Evolutionary conservation across 805 yeast species (phyloP).

Genomic region (Ogataea nonfermentans): DNA sequence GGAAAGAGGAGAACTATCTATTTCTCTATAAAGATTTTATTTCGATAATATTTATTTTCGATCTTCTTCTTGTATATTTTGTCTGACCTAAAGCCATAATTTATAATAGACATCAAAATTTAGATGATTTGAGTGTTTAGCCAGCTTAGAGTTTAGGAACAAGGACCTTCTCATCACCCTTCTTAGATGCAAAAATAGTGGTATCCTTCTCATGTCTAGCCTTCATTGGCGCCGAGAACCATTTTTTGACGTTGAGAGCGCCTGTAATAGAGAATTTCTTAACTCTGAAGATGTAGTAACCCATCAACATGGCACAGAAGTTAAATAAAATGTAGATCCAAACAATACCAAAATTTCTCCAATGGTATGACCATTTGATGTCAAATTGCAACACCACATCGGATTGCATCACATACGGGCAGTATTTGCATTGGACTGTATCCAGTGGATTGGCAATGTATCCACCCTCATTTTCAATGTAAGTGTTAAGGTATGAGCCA

Average conservation of each 20-base stretch:
- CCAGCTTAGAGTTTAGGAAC: slow-evolving; percentile 15
- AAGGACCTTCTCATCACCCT: slow-evolving; percentile 39
- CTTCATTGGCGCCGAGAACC: slow-evolving; percentile 42
- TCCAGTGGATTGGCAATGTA: slow-evolving; percentile 54
- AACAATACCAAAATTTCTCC: slow-evolving; percentile 68
- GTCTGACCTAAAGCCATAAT: background rate
- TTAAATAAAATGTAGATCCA: slow-evolving; percentile 58
- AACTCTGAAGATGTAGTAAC: slow-evolving; percentile 38
- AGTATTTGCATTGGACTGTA: slow-evolving; percentile 48
- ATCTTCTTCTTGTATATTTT: too few species aligned
- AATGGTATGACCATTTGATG: slow-evolving; percentile 45
- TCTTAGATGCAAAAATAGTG: slow-evolving; percentile 40
- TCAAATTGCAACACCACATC: slow-evolving; percentile 43
- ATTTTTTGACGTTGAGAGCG: slow-evolving; percentile 36
- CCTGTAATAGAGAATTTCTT: slow-evolving; percentile 31
- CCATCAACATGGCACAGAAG: slow-evolving; percentile 36
- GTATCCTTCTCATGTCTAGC: slow-evolving; percentile 46
- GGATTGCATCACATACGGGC: slow-evolving; percentile 45
- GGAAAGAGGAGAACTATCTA: too few species aligned
- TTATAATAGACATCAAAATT: too few species aligned
- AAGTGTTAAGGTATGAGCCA: slow-evolving; percentile 44
- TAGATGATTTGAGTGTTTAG: background rate
- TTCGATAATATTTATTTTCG: too few species aligned
- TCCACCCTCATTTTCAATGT: slow-evolving; percentile 46
- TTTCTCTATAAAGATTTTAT: too few species aligned